Evolutionary conservation across 257 asterid genomes (phyloP), one percentile per base, ranked within the genome.

Genomic region (Jaltomata sinuosa): DNA sequence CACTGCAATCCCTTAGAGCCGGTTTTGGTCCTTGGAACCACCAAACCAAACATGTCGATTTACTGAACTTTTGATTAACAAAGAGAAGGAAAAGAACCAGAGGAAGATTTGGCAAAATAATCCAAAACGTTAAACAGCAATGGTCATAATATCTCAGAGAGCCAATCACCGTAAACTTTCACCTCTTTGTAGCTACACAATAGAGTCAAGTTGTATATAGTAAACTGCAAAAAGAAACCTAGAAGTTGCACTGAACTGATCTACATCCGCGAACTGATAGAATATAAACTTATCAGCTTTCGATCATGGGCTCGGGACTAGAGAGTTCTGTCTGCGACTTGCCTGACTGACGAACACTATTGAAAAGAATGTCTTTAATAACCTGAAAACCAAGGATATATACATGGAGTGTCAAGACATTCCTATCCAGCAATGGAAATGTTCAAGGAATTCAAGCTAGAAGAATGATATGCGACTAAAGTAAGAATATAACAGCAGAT

Each of bases 221-320:
- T 31, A 3, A 40, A 81, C 40, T 81, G 36, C 71, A 81, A 81
- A 81, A 81, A 3, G 16, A 59, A 38, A 81, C 36, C 84, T 40
- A 36, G 27, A 64, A 47, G 71, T 77, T 49, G 45, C 82, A 77
- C 27, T 25, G 16, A 77, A 49, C 38, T 16, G 45, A n/a, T 77
- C 27, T 77, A 77, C 61, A 47, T 76, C 74, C 54, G 54, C 54
- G 54, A 11, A 38, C 38, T n/a, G 65, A 57, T n/a, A 22, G 54
- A 50, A 36, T 8, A 36, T 57, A 21, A 38, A 40, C 76, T 59
- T 61, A 0, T 96, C 91, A 96, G 88, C 90, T 84, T 89, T 96
- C 99, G 74, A 96, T 87, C 98, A 96, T 96, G 79, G 98, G 99
- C 85, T 93, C 97, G 25, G 98, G 98, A 42, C 82, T 92, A 9